A percentile compares a stretch with the other conserved stretches of the same genome.
Evolutionary conservation across 2,329 filamentous ascomycete species (phyloP).

Genomic region (Fusarium setosum): DNA sequence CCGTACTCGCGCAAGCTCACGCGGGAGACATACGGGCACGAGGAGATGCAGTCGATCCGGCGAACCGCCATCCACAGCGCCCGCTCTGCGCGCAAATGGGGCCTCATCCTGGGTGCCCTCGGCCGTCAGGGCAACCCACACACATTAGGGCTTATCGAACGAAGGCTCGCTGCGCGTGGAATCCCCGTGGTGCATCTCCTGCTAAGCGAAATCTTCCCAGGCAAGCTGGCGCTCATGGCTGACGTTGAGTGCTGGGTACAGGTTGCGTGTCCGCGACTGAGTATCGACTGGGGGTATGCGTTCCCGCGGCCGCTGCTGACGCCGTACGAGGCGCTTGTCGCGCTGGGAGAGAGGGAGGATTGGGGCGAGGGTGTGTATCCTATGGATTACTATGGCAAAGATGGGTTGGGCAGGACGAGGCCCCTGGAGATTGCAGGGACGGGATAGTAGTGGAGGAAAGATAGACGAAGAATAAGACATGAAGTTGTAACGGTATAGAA

Average conservation of each 20-base stretch:
- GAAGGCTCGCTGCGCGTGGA: slow-evolving; percentile 74
- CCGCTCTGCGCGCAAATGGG: slow-evolving; percentile 86
- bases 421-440: slow-evolving; percentile 47
- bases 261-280: slow-evolving; percentile 94
- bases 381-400: slow-evolving; percentile 98
- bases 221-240: slow-evolving; percentile 90
- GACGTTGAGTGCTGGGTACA: slow-evolving; percentile 99
- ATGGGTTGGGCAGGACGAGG: slow-evolving; percentile 86
- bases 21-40: slow-evolving; percentile 90
- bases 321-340: slow-evolving; percentile 93
- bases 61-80: slow-evolving; percentile 81
- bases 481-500: neutral
- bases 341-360: slow-evolving; percentile 81
- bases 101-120: slow-evolving; percentile 90
- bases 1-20: slow-evolving; percentile 94
- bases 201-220: slow-evolving; percentile 95
- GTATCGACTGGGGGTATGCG: slow-evolving; percentile 99
- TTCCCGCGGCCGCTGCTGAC: slow-evolving; percentile 90
- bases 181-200: slow-evolving; percentile 88
- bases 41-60: slow-evolving; percentile 87
- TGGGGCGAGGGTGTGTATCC: slow-evolving; percentile 86
- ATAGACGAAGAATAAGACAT: slow-evolving; percentile 3
- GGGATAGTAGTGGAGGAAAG: slow-evolving; percentile 20
- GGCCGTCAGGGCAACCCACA: slow-evolving; percentile 96
- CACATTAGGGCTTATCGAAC: slow-evolving; percentile 88